Conservation (phyloP, 1,284 basidiomycete species). For the Schizopora paradoxa region DNA sequence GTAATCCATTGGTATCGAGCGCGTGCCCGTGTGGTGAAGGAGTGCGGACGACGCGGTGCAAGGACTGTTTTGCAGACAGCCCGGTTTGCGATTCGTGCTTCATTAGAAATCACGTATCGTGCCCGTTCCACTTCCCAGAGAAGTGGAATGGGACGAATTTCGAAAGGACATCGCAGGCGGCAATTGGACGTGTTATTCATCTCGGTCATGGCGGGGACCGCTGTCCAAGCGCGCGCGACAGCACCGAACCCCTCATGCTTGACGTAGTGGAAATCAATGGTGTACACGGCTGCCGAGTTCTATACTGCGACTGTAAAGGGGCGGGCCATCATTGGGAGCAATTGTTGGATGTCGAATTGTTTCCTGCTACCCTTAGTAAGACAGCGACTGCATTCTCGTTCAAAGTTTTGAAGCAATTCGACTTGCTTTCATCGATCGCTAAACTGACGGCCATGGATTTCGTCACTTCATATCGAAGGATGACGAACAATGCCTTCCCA, state of each 20-base stretch:
- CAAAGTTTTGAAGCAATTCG: conserved; percentile 25
- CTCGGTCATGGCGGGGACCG: conserved; percentile 5
- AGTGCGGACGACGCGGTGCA: background rate
- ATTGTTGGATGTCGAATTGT: background rate
- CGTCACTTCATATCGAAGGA: conserved; percentile 18
- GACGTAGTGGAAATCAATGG: conserved; percentile 3
- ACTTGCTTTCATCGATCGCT: conserved; percentile 24
- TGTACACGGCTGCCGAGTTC: background rate
- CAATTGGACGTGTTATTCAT: conserved; percentile 1
- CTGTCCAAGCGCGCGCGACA: background rate
- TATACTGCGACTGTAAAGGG: conserved; percentile 3
- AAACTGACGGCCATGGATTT: conserved; percentile 27
- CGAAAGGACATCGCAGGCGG: background rate
- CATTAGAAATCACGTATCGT: background rate
- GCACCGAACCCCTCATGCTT: background rate
- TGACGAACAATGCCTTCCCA: conserved; percentile 22
- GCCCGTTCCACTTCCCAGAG: conserved; percentile 1
- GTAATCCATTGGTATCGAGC: background rate
- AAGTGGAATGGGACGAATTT: conserved; percentile 3
- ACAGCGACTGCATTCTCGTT: conserved; percentile 24
- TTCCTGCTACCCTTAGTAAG: conserved; percentile 2
- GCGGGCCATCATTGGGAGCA: background rate
- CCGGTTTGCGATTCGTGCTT: background rate
- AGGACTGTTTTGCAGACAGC: background rate
- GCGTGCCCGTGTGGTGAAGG: background rate